Evolutionary conservation across 2,329 filamentous ascomycete species (phyloP).

Genomic region (Fusarium sp.): DNA sequence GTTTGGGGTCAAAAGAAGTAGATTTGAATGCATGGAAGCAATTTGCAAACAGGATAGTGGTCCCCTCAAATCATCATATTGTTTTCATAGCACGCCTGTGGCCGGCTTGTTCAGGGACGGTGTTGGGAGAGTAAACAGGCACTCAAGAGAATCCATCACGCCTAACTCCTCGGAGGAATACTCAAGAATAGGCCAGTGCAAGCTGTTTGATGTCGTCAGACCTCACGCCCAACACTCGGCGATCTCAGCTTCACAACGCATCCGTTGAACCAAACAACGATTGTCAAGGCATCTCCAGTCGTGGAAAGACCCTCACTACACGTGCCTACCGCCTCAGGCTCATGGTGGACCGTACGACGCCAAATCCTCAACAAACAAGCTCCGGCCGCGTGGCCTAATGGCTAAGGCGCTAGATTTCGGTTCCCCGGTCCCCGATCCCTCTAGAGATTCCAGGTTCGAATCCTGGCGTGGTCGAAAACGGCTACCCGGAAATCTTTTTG

Average conservation of each 20-base stretch:
- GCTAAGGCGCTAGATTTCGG: constrained; percentile 53
- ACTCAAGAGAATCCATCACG: background rate
- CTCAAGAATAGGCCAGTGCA: background rate
- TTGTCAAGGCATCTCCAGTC: background rate
- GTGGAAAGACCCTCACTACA: background rate
- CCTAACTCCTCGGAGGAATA: background rate
- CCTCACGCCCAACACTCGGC: background rate
- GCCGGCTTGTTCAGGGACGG: background rate
- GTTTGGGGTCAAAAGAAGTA: background rate
- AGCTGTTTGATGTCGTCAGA: background rate
- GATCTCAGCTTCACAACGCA: background rate
- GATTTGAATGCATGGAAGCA: background rate
- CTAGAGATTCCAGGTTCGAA: constrained; percentile 53
- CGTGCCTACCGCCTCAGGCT: background rate
- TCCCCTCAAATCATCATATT: background rate
- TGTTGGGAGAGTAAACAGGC: background rate
- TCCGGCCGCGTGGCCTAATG: constrained; percentile 51
- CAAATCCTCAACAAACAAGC: constrained; percentile 1
- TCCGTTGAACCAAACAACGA: background rate
- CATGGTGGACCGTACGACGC: background rate
- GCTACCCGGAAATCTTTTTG: background rate
- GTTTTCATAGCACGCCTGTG: background rate
- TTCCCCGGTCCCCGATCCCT: constrained; percentile 34
- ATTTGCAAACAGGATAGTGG: background rate
- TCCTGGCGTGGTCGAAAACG: constrained; percentile 49